Percentiles rank a stretch among this genome's conserved stretches.
These are phyloP conservation scores for Luffa aegyptiaca DNA, from an alignment of 306 rosid species.

Conservation along the genomic window DNA sequence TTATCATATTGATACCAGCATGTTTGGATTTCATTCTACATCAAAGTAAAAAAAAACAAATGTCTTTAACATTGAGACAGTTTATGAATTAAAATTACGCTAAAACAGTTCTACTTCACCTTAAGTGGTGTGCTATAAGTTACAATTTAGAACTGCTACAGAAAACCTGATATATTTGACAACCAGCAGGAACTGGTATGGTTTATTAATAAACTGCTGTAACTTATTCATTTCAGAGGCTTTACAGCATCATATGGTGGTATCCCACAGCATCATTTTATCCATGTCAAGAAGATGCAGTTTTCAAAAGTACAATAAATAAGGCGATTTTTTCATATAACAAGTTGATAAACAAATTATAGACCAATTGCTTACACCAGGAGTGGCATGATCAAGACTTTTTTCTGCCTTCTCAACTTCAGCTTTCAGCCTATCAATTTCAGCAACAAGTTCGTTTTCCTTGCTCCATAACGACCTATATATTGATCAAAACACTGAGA, in stretches of 20 bases:
- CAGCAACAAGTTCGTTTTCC: slow-evolving; percentile 70
- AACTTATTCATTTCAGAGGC: background rate
- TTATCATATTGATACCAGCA: background rate
- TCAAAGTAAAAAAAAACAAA: background rate
- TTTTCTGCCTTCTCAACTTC: slow-evolving; percentile 95
- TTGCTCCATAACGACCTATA: slow-evolving; percentile 67
- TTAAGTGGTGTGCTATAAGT: background rate
- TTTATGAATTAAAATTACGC: background rate
- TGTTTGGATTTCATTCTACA: background rate
- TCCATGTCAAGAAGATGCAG: background rate
- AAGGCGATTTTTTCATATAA: background rate
- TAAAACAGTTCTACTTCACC: background rate
- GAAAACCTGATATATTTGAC: background rate
- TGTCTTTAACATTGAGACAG: background rate
- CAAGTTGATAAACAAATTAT: slow-evolving; percentile 17
- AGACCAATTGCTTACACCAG: slow-evolving; percentile 70
- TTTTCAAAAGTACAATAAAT: background rate
- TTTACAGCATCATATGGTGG: background rate
- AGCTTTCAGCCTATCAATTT: slow-evolving; percentile 73
- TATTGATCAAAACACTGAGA: background rate
- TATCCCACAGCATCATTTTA: background rate
- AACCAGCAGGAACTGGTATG: background rate
- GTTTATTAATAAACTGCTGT: background rate
- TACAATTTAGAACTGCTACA: background rate
- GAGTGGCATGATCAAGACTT: slow-evolving; percentile 96